A percentile compares a stretch with the other conserved stretches of the same genome.
These are phyloP conservation scores for Zasmidium angulare DNA, from an alignment of 2,329 filamentous ascomycete genomes.

Conservation along the genomic window DNA sequence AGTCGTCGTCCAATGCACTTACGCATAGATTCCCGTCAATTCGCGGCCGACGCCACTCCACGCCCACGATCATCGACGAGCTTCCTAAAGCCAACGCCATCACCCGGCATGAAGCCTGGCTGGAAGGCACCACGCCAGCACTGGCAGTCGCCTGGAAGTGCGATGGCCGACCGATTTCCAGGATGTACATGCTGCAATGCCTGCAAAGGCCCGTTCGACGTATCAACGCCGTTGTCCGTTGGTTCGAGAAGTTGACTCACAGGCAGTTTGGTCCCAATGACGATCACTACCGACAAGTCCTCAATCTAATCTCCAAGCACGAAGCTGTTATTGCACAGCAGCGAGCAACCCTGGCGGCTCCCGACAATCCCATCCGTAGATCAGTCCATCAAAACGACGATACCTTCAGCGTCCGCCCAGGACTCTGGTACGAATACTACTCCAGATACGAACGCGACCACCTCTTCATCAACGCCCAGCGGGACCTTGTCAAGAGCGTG, in stretches of 20 bases:
- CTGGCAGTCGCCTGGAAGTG: conserved; percentile 4
- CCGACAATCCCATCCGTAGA: conserved; percentile 1
- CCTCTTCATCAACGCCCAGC: conserved; percentile 1
- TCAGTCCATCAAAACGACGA: background rate
- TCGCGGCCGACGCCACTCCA: background rate
- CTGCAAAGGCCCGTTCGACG: background rate
- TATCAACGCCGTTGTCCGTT: background rate
- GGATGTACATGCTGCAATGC: conserved; percentile 1
- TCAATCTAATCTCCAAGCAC: background rate
- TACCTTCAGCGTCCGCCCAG: background rate
- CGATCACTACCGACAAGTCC: background rate
- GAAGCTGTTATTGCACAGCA: background rate
- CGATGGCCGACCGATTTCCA: conserved; percentile 1
- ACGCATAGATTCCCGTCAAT: background rate
- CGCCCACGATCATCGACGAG: background rate
- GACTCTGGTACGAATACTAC: conserved; percentile 1
- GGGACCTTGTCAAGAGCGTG: background rate
- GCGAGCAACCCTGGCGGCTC: background rate
- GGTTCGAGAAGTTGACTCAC: background rate
- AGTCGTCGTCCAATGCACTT: background rate
- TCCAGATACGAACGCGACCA: background rate
- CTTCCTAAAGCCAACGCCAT: background rate
- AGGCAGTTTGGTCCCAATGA: background rate
- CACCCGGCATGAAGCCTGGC: conserved; percentile 6
- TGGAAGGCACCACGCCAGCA: background rate